Evolutionary conservation across 1,139 yeast species (phyloP).

Genomic region (Zygoascus hellenicus): DNA sequence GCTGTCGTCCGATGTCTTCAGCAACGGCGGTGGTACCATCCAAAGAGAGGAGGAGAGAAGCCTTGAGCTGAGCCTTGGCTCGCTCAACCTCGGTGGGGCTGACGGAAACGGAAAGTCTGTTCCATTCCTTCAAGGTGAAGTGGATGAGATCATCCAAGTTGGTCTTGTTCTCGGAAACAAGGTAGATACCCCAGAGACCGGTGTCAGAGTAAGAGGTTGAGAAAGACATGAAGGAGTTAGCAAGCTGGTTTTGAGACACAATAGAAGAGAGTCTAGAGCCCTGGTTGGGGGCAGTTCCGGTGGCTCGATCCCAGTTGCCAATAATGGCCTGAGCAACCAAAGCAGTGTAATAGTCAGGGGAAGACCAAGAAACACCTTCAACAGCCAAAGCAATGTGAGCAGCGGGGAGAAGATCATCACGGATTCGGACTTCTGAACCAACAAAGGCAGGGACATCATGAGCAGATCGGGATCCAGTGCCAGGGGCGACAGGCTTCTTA

Average conservation of each 20-base stretch:
- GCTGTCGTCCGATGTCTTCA: constrained; percentile 95
- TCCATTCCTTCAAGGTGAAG: constrained; percentile 84
- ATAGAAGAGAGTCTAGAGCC: constrained; percentile 82
- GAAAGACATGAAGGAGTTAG: constrained; percentile 93
- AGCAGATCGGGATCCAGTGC: constrained; percentile 58
- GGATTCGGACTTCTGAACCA: constrained; percentile 81
- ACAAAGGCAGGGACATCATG: constrained; percentile 64
- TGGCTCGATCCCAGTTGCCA: constrained; percentile 95
- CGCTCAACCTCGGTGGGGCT: constrained; percentile 85
- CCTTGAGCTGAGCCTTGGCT: constrained; percentile 91
- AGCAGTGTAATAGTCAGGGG: constrained; percentile 92
- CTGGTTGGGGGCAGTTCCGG: constrained; percentile 80
- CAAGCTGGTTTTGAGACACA: constrained; percentile 69
- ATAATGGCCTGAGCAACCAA: constrained; percentile 93
- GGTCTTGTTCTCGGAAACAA: constrained; percentile 71
- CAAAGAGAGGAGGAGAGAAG: constrained; percentile 76
- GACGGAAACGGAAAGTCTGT: constrained; percentile 72
- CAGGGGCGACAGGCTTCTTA: constrained; percentile 58
- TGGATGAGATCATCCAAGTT: constrained; percentile 63
- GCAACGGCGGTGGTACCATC: constrained; percentile 97
- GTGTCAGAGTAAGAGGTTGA: constrained; percentile 97
- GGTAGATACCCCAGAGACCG: constrained; percentile 94
- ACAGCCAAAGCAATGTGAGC: constrained; percentile 91
- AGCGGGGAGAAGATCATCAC: constrained; percentile 76
- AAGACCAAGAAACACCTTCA: constrained; percentile 98